phyloP scores from a whole-genome alignment of 2,329 filamentous ascomycete species.

The Alternaria viburni region DNA sequence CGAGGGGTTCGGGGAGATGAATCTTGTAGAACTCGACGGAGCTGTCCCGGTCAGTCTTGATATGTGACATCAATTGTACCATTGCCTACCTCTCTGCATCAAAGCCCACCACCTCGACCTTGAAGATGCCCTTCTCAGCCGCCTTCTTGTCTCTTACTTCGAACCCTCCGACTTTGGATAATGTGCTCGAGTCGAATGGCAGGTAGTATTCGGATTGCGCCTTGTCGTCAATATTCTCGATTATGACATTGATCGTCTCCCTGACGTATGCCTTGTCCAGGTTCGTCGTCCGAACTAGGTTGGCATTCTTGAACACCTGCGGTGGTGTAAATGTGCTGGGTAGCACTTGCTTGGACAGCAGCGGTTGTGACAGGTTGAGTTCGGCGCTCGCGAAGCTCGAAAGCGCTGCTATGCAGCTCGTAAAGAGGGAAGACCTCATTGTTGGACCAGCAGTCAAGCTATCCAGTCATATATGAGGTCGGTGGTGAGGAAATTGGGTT shows the following conservation, averaged over 20 bases:
- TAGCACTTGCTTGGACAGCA: constrained; percentile 58
- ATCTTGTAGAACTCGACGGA: constrained; percentile 79
- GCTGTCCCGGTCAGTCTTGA: constrained; percentile 28
- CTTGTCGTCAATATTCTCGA: constrained; percentile 82
- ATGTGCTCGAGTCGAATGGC: constrained; percentile 78
- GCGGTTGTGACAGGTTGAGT: constrained; percentile 65
- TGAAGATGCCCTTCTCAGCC: constrained; percentile 69
- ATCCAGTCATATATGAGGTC: constrained; percentile 42
- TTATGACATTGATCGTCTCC: constrained; percentile 90
- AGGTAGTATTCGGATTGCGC: constrained; percentile 91
- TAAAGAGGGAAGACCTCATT: constrained; percentile 50
- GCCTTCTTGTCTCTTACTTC: constrained; percentile 95
- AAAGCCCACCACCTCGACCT: constrained; percentile 69
- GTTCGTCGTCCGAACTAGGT: constrained; percentile 87
- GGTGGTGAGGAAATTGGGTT: constrained; percentile 13
- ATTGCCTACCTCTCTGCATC: constrained; percentile 58
- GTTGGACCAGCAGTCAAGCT: constrained; percentile 36
- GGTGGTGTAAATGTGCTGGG: constrained; percentile 74
- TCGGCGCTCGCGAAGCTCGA: constrained; percentile 64
- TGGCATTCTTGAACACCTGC: constrained; percentile 91
- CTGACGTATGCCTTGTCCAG: constrained; percentile 91
- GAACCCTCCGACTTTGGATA: constrained; percentile 80
- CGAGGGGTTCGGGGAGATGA: constrained; percentile 75
- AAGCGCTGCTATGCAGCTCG: constrained; percentile 61
- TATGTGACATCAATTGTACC: neutral